These are phyloP conservation scores for Lipomyces sp. DNA, from an alignment of 805 yeast species.

Conservation along the genomic window DNA sequence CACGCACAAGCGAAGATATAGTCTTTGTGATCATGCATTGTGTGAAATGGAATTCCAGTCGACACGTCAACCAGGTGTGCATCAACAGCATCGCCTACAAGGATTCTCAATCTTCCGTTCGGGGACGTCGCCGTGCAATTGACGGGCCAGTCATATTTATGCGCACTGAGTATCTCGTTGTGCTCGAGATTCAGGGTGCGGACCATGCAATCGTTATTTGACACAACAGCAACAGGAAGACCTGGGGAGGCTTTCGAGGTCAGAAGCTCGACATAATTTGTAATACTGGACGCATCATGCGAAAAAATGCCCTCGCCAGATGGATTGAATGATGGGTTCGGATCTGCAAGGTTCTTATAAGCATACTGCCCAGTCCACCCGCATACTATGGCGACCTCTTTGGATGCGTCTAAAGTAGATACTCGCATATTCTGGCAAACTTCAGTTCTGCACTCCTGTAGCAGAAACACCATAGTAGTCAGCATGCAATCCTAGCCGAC, in stretches of 20 bases:
- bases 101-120: slow-evolving; percentile 41
- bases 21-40: slow-evolving; percentile 50
- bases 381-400: slow-evolving; percentile 48
- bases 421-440: slow-evolving; percentile 38
- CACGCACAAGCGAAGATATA: slow-evolving; percentile 61
- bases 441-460: slow-evolving; percentile 23
- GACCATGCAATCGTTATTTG: slow-evolving; percentile 51
- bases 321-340: slow-evolving; percentile 7
- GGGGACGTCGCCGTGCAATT: slow-evolving; percentile 50
- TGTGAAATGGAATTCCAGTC: slow-evolving; percentile 27
- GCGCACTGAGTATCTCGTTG: slow-evolving; percentile 24
- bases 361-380: slow-evolving; percentile 53
- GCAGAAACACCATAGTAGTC: not conserved
- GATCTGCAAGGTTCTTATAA: slow-evolving; percentile 38
- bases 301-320: slow-evolving; percentile 43
- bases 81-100: slow-evolving; percentile 52
- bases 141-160: slow-evolving; percentile 46
- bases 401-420: slow-evolving; percentile 48
- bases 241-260: slow-evolving; percentile 2
- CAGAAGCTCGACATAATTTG: slow-evolving; percentile 47
- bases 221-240: slow-evolving; percentile 42
- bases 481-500: not conserved
- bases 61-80: slow-evolving; percentile 49
- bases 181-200: slow-evolving; percentile 43
- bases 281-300: slow-evolving; percentile 47